Conservation (phyloP, 305 asterid genomes). For the Caryopteris hybrid region DNA sequence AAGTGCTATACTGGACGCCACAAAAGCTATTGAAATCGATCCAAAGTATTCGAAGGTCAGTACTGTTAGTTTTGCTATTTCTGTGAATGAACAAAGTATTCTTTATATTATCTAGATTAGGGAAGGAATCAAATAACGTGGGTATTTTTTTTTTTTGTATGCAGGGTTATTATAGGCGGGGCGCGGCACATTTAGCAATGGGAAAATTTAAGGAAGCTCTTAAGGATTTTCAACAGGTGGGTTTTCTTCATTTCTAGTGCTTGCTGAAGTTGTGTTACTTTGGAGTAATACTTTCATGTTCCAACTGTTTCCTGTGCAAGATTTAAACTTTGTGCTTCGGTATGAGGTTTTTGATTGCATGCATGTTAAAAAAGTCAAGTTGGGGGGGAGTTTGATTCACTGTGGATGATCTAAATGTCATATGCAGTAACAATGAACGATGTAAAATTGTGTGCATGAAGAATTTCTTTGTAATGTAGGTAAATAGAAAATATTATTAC, state of each 20-base stretch:
- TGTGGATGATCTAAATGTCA: background rate
- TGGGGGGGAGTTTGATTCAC: background rate
- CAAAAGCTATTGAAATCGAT: slow-evolving; percentile 78
- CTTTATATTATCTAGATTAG: slow-evolving; percentile 8
- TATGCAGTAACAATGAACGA: background rate
- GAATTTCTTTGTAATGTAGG: background rate
- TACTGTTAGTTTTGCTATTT: slow-evolving; percentile 7
- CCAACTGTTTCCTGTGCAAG: background rate
- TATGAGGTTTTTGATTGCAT: background rate
- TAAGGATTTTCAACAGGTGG: slow-evolving; percentile 91
- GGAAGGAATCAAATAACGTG: slow-evolving; percentile 5
- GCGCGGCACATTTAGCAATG: slow-evolving; percentile 92
- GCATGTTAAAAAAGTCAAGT: background rate
- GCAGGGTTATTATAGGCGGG: slow-evolving; percentile 95
- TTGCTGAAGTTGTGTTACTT: slow-evolving; percentile 10
- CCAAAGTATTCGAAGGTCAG: slow-evolving; percentile 86
- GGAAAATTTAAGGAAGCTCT: slow-evolving; percentile 96
- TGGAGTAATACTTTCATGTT: background rate
- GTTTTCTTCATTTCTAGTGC: slow-evolving; percentile 6
- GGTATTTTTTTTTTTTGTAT: slow-evolving; percentile 11
- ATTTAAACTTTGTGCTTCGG: background rate
- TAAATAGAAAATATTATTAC: background rate
- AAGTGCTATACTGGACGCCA: slow-evolving; percentile 89
- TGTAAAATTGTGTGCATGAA: background rate
- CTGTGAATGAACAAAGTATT: background rate